These are phyloP conservation scores for Penicillium sp. DNA, from an alignment of 2,329 filamentous ascomycete species.

Conservation along the genomic window DNA sequence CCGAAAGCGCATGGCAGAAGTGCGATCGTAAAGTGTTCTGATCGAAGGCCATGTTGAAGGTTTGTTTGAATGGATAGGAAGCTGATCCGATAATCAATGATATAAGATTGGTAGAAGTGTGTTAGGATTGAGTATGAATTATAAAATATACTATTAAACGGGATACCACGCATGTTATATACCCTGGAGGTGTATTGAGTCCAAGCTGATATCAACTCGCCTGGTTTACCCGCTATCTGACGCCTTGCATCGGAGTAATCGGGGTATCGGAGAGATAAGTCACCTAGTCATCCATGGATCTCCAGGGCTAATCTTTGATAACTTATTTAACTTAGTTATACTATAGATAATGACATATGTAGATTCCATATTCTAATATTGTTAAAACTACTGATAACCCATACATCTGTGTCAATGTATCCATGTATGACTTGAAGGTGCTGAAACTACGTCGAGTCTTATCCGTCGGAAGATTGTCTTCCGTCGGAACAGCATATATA, in stretches of 20 bases:
- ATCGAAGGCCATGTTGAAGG: not conserved
- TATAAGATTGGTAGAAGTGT: not conserved
- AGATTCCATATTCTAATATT: not conserved
- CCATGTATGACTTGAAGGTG: not conserved
- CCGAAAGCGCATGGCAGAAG: not conserved
- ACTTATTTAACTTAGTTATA: not conserved
- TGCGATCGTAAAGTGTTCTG: not conserved
- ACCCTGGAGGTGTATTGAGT: not conserved
- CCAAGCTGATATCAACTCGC: slow-evolving; percentile 3
- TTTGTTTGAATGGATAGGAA: not conserved
- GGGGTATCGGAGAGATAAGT: slow-evolving; percentile 4
- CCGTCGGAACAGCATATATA: no score
- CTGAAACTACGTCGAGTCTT: not conserved
- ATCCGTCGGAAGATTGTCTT: not conserved
- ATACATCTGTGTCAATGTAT: not conserved
- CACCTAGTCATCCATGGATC: not conserved
- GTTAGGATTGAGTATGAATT: not conserved
- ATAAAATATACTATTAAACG: not conserved
- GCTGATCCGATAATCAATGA: not conserved
- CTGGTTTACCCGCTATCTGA: slow-evolving; percentile 19
- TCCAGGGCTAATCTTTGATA: not conserved
- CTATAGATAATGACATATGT: not conserved
- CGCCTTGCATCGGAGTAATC: not conserved
- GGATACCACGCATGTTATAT: not conserved
- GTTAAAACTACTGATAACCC: not conserved